Conservation (phyloP, 169 alveolate species). For the Sarcocystis neurona region DNA sequence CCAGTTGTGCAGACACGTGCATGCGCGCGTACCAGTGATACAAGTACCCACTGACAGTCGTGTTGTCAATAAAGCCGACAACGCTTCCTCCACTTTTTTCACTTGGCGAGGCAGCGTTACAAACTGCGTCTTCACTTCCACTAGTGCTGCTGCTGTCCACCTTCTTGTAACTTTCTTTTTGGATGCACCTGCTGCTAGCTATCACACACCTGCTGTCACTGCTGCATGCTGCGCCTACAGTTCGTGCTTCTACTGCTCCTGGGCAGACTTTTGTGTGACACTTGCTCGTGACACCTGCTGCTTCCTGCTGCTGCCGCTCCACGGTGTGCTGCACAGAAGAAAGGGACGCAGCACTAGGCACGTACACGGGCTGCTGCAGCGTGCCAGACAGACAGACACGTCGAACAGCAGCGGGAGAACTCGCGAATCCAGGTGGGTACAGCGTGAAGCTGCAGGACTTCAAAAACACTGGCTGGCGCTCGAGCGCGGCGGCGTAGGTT, state of each 20-base stretch:
- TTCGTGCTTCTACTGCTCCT: not conserved
- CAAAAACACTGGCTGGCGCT: not conserved
- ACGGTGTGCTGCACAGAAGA: not conserved
- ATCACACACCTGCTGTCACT: not conserved
- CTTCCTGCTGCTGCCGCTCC: not conserved
- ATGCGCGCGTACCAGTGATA: not conserved
- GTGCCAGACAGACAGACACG: not conserved
- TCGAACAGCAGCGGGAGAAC: not conserved
- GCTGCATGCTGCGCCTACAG: not conserved
- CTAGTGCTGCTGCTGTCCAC: not conserved
- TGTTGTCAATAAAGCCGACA: not conserved
- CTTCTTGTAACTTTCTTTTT: not conserved
- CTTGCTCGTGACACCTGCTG: not conserved
- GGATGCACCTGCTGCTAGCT: not conserved
- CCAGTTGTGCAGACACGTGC: constrained; percentile 14
- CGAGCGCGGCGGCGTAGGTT: not conserved
- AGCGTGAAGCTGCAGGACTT: constrained; percentile 1
- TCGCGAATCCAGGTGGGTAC: constrained; percentile 6
- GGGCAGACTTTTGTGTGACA: not conserved
- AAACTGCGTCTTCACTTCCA: not conserved
- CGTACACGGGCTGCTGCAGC: not conserved
- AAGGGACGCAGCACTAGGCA: not conserved
- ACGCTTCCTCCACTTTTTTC: no score
- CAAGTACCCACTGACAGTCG: constrained; percentile 13
- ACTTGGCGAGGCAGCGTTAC: not conserved